phyloP scores from a whole-genome alignment of 1,284 basidiomycete species.

The Ustilago sp. region DNA sequence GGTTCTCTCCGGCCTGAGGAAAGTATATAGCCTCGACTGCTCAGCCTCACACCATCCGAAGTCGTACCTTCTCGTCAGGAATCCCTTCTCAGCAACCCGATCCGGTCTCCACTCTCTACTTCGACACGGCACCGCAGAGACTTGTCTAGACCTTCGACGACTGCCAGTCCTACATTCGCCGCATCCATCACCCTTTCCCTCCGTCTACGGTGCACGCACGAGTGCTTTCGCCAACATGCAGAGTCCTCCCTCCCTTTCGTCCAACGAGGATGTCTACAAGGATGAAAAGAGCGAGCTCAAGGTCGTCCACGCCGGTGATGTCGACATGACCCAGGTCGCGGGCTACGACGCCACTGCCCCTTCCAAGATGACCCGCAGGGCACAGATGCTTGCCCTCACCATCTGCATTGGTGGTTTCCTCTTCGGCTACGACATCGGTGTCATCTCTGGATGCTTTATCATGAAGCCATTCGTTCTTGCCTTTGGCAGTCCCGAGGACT shows the following conservation, averaged over 20 bases:
- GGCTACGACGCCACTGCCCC: slow-evolving; percentile 51
- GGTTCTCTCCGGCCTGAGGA: not conserved
- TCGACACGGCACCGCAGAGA: not conserved
- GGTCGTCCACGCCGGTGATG: slow-evolving; percentile 37
- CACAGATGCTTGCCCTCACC: slow-evolving; percentile 43
- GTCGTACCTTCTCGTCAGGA: not conserved
- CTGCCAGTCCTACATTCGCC: not conserved
- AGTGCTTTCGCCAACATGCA: slow-evolving; percentile 21
- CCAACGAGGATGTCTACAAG: slow-evolving; percentile 46
- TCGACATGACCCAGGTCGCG: slow-evolving; percentile 26
- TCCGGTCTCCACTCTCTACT: not conserved
- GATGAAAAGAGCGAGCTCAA: slow-evolving; percentile 45
- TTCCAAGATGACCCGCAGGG: slow-evolving; percentile 47
- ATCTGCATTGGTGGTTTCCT: slow-evolving; percentile 56
- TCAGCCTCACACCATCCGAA: not conserved
- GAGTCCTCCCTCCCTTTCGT: slow-evolving; percentile 29
- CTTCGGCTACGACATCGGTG: slow-evolving; percentile 57
- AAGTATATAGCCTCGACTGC: slow-evolving; percentile 9
- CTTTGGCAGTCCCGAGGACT: slow-evolving; percentile 39
- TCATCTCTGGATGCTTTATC: slow-evolving; percentile 56
- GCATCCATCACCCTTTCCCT: not conserved
- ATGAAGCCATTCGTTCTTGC: slow-evolving; percentile 54
- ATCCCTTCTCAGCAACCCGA: not conserved
- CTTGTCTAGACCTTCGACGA: not conserved
- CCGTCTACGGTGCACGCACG: not conserved